Conservation (phyloP, 2,329 filamentous ascomycete genomes). For the Hypoxylon rubiginosum region DNA sequence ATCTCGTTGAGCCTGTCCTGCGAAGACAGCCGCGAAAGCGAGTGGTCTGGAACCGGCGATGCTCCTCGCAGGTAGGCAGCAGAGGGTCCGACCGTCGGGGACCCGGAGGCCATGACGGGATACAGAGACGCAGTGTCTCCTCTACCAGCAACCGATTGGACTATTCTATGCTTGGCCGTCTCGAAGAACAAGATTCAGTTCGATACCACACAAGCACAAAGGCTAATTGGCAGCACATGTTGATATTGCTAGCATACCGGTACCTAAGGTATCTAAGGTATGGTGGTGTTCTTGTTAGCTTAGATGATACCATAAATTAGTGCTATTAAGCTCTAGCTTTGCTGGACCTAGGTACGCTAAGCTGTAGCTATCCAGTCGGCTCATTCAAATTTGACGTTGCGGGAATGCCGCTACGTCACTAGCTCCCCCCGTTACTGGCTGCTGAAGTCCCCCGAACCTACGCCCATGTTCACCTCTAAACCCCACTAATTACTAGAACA, state of each 20-base stretch:
- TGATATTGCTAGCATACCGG: not conserved
- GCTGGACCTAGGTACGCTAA: not conserved
- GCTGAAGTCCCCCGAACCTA: slow-evolving; percentile 10
- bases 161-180: slow-evolving; percentile 12
- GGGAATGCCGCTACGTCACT: slow-evolving; percentile 23
- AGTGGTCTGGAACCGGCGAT: slow-evolving; percentile 36
- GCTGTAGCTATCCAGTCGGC: not conserved
- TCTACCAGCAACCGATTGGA: not conserved
- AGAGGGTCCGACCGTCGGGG: slow-evolving; percentile 36
- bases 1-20: slow-evolving; percentile 61
- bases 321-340: not conserved
- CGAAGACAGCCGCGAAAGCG: slow-evolving; percentile 50
- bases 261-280: too few species aligned
- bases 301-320: slow-evolving; percentile 30
- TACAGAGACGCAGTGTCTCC: not conserved
- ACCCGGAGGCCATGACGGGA: slow-evolving; percentile 29
- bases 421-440: slow-evolving; percentile 3
- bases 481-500: not conserved
- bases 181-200: slow-evolving; percentile 5
- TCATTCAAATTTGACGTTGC: not conserved
- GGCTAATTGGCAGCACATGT: slow-evolving; percentile 19
- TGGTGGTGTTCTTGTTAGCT: slow-evolving; percentile 33
- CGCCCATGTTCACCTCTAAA: not conserved
- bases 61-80: slow-evolving; percentile 32
- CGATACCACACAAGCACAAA: slow-evolving; percentile 20